Evolutionary conservation across 805 yeast species (phyloP), one percentile per base, ranked within the genome.

Genomic region (Starmerella sp.): DNA sequence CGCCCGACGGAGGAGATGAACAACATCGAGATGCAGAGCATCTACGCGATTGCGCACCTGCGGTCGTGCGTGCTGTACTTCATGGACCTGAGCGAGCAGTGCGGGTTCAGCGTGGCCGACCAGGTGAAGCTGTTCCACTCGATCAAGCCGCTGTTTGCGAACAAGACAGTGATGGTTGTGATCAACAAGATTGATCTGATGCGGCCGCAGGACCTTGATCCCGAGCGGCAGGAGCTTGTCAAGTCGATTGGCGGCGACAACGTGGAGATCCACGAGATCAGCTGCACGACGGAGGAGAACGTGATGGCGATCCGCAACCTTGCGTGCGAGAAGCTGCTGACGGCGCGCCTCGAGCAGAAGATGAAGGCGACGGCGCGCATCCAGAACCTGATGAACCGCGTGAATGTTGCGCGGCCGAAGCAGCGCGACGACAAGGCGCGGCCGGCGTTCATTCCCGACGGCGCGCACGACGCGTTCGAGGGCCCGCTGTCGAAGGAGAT

Each of bases 1-100:
- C 83, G 97, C 71, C 98, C 98, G 57, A 89, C 97, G 46, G 99
- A 93, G 73, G 98, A 93, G 70, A 93, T 93, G 99, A 93, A 93
- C 77, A 93, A 93, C 73, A 93, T 93, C 71, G 99, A 93, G 76
- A 93, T 93, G 98, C 99, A 93, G 76, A 86, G 95, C 51, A 93
- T 93, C 67, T 93, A 93, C 67, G 98, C 98, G 59, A 89, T 93
- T 77, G 98, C 98, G 36, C 98, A 93, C 73, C 80, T 93, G 71
- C 82, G 97, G 70, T 90, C 97, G 32, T 87, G 97, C 71, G 96
- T 93, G 46, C 73, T 93, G 67, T 93, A 93, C 75, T 93, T 93
- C 69, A 93, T 93, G 98, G 99, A 93, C 77, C 78, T 91, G 64
- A 86, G 96, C 36, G 99, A 93, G 76, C 97, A 91, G 78, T 93